A percentile compares a stretch with the other conserved stretches of the same genome.
Evolutionary conservation across 495 filamentous ascomycete genomes (phyloP).

Genomic region (Neurospora tetraspora): DNA sequence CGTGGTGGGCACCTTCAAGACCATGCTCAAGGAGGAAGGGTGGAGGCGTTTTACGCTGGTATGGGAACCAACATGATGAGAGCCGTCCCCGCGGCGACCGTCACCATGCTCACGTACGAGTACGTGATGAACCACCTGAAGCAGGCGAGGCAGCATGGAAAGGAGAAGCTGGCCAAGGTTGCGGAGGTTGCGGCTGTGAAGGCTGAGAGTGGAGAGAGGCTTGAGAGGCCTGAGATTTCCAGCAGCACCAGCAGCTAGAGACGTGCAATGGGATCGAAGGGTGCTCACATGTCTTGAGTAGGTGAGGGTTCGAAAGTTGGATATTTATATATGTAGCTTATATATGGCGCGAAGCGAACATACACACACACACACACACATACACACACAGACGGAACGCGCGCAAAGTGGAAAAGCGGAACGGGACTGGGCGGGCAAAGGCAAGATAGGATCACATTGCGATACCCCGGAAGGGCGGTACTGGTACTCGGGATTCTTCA

Average conservation of each 20-base stretch:
- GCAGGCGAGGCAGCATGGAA: constrained; percentile 21
- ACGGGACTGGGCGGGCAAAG: not conserved
- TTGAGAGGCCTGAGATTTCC: not conserved
- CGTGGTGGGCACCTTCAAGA: constrained; percentile 69
- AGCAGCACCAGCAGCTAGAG: not conserved
- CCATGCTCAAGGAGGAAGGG: constrained; percentile 82
- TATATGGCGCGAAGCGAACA: not conserved
- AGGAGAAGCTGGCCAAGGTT: constrained; percentile 15
- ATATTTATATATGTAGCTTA: not conserved
- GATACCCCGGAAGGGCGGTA: not conserved
- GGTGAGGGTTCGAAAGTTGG: not conserved
- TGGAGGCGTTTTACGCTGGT: constrained; percentile 96
- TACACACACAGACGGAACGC: not conserved
- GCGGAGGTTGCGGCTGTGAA: not conserved
- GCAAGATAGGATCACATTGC: not conserved
- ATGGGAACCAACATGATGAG: constrained; percentile 98
- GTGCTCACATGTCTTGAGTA: not conserved
- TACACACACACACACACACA: not conserved
- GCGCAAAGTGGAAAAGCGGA: not conserved
- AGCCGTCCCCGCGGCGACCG: constrained; percentile 88
- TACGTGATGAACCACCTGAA: constrained; percentile 55
- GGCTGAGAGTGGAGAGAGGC: not conserved
- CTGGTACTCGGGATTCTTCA: not conserved
- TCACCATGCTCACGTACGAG: constrained; percentile 96
- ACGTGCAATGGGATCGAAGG: not conserved